A percentile compares a stretch with the other conserved stretches of the same genome.
Evolutionary conservation across 768 basidiomycete species (phyloP).

Genomic region (Harrya chromipes): DNA sequence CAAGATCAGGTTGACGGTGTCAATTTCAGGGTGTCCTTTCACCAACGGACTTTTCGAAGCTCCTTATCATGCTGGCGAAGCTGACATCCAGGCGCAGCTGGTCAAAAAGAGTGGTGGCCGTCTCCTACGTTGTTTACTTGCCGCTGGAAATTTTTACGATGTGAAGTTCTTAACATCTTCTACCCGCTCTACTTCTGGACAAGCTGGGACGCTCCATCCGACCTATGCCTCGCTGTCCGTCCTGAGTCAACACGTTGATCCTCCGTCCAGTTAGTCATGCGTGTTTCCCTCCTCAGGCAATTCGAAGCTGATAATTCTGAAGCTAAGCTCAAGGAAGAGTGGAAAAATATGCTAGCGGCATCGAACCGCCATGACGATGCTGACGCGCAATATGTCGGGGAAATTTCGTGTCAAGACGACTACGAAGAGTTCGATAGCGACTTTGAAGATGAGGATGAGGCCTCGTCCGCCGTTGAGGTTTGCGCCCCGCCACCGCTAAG

Average conservation of each 20-base stretch:
- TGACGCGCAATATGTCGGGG: background rate
- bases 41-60: conserved; percentile 12
- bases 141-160: conserved; percentile 16
- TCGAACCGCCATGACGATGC: background rate
- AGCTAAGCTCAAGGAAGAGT: conserved; percentile 12
- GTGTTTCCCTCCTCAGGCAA: background rate
- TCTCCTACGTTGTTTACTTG: conserved; percentile 10
- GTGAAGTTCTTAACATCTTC: conserved; percentile 15
- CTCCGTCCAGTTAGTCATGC: conserved; percentile 7
- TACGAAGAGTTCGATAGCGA: conserved; percentile 27
- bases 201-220: background rate
- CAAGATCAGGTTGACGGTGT: conserved; percentile 13
- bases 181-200: background rate
- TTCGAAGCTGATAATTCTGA: background rate
- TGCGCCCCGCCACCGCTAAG: background rate
- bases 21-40: conserved; percentile 15
- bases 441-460: conserved; percentile 21
- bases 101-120: conserved; percentile 2
- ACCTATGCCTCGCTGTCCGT: conserved; percentile 18
- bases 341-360: conserved; percentile 5
- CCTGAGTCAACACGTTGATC: conserved; percentile 6
- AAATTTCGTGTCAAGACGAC: conserved; percentile 5
- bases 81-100: background rate
- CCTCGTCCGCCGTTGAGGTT: background rate
- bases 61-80: background rate